phyloP scores from a whole-genome alignment of 2,329 filamentous ascomycete genomes.

The Phoma herbarum region DNA sequence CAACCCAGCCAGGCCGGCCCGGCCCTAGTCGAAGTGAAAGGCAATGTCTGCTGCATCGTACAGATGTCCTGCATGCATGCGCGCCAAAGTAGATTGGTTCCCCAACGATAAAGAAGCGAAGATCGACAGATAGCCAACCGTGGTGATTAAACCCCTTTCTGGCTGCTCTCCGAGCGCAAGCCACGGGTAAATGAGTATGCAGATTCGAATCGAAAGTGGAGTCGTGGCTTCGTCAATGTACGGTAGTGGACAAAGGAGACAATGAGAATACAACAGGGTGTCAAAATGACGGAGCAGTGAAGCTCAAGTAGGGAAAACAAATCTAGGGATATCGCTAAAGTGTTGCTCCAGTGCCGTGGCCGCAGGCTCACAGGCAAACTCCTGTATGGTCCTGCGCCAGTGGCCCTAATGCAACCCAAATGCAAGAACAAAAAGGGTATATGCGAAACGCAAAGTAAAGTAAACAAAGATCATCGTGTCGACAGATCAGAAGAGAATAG shows the following conservation, averaged over 20 bases:
- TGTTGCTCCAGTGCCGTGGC: slow-evolving; percentile 31
- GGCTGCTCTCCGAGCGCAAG: slow-evolving; percentile 17
- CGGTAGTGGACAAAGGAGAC: slow-evolving; percentile 23
- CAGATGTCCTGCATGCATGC: slow-evolving; percentile 33
- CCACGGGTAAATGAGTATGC: slow-evolving; percentile 26
- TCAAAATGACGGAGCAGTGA: slow-evolving; percentile 33
- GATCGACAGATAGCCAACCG: slow-evolving; percentile 34
- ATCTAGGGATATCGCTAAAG: slow-evolving; percentile 45
- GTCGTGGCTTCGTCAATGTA: slow-evolving; percentile 35
- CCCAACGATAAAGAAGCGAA: slow-evolving; percentile 21
- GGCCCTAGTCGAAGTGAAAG: slow-evolving; percentile 12
- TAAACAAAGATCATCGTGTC: slow-evolving; percentile 16
- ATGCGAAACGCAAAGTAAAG: slow-evolving; percentile 28
- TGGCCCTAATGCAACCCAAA: slow-evolving; percentile 25
- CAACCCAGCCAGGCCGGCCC: slow-evolving; percentile 16
- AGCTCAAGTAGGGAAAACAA: slow-evolving; percentile 35
- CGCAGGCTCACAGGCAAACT: slow-evolving; percentile 23
- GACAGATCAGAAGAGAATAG: slow-evolving; percentile 23
- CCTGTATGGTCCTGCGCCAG: slow-evolving; percentile 24
- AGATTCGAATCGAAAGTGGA: slow-evolving; percentile 23
- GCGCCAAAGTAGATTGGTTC: slow-evolving; percentile 23
- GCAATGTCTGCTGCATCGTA: slow-evolving; percentile 9
- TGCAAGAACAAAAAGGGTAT: slow-evolving; percentile 38
- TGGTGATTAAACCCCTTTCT: slow-evolving; percentile 9
- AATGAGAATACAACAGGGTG: slow-evolving; percentile 22